Conservation (phyloP, 805 yeast species). For the Candida maltosa region DNA sequence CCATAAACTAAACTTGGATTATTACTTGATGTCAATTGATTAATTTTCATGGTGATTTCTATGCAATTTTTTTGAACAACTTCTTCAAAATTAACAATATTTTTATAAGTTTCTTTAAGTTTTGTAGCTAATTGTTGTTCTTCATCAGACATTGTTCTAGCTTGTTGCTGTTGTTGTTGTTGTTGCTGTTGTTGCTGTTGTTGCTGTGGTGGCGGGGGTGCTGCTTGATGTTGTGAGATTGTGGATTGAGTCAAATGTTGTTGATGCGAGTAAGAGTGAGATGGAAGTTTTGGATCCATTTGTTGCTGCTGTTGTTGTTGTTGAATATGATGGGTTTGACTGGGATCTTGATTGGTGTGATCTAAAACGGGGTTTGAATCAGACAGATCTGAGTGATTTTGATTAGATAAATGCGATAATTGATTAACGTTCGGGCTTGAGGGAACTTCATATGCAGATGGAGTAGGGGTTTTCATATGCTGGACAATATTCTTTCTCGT, state of each 20-base stretch:
- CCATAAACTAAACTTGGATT: slow-evolving; percentile 9
- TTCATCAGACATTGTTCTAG: slow-evolving; percentile 47
- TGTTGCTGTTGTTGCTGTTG: slow-evolving; percentile 12
- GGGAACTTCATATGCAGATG: slow-evolving; percentile 40
- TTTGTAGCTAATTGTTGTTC: slow-evolving; percentile 67
- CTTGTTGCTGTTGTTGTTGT: slow-evolving; percentile 12
- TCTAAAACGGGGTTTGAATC: slow-evolving; percentile 32
- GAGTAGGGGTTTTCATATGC: slow-evolving; percentile 35
- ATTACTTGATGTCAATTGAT: slow-evolving; percentile 33
- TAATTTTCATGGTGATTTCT: slow-evolving; percentile 51
- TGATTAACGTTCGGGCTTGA: slow-evolving; percentile 33
- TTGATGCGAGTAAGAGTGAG: too few species aligned
- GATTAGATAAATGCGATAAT: slow-evolving; percentile 20
- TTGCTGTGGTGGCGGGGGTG: slow-evolving; percentile 2
- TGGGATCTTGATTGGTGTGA: slow-evolving; percentile 6
- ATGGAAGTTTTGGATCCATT: too few species aligned
- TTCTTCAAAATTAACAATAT: slow-evolving; percentile 64
- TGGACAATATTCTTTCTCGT: slow-evolving; percentile 11
- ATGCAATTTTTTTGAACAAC: slow-evolving; percentile 69
- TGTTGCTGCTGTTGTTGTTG: slow-evolving; percentile 2
- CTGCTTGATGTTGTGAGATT: slow-evolving; percentile 7
- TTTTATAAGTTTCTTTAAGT: slow-evolving; percentile 70
- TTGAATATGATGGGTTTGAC: not conserved
- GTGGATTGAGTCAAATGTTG: too few species aligned
- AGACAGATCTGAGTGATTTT: slow-evolving; percentile 38